Percentiles rank a stretch among this genome's conserved stretches.
phyloP scores from a whole-genome alignment of 495 filamentous ascomycete genomes.

The Corynascus novoguineensis region DNA sequence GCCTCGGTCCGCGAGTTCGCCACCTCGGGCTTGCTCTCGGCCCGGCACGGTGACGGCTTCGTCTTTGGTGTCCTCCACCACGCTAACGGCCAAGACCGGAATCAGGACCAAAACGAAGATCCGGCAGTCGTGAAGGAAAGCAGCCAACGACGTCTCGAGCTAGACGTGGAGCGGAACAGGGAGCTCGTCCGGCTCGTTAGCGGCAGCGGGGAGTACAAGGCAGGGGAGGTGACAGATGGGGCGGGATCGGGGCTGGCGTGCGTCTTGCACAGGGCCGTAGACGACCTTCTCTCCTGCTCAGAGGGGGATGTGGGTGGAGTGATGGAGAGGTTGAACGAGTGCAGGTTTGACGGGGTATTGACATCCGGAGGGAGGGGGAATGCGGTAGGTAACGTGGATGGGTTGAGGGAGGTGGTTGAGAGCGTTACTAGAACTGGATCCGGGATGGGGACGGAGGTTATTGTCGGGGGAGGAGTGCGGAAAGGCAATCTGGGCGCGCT shows the following conservation, averaged over 20 bases:
- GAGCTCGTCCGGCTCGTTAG: slow-evolving; percentile 25
- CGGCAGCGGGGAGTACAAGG: no score
- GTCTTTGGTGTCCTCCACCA: slow-evolving; percentile 37
- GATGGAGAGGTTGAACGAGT: slow-evolving; percentile 22
- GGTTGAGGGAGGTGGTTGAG: slow-evolving; percentile 25
- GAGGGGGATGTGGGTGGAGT: slow-evolving; percentile 17
- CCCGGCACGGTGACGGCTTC: slow-evolving; percentile 38
- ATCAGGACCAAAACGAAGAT: background rate
- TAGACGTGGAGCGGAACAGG: slow-evolving; percentile 24
- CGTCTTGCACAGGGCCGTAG: slow-evolving; percentile 42
- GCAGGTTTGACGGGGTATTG: slow-evolving; percentile 36
- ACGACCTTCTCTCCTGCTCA: slow-evolving; percentile 27
- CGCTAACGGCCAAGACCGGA: no score
- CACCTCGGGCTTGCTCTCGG: slow-evolving; percentile 20
- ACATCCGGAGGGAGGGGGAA: slow-evolving; percentile 38
- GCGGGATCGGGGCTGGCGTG: slow-evolving; percentile 17
- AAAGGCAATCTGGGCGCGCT: slow-evolving; percentile 26
- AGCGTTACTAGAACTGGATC: background rate
- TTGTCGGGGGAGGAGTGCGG: slow-evolving; percentile 41
- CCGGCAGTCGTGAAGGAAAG: background rate
- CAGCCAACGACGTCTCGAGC: slow-evolving; percentile 12
- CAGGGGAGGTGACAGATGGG: no score
- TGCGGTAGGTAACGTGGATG: slow-evolving; percentile 26
- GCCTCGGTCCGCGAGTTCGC: slow-evolving; percentile 27
- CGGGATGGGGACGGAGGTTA: slow-evolving; percentile 26